Base-by-base conservation (phyloP, 83 land plant genomes). In the Thuja plicata region DNA sequence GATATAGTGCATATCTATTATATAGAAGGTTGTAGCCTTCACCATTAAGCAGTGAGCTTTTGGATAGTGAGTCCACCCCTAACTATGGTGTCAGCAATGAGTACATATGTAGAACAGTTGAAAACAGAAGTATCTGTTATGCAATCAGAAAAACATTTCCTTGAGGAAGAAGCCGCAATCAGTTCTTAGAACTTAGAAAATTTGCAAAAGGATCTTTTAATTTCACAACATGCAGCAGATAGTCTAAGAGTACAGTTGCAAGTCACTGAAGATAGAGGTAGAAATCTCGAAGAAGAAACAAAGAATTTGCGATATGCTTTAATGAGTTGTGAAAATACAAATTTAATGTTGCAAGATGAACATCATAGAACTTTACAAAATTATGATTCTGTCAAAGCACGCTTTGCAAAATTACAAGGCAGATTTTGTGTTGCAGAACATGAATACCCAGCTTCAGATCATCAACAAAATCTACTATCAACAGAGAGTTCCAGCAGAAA, bases 81-180 rank as follows among this genome's bases (percentile, higher is more conserved):
- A n/a, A 66, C 87, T 87, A 92, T 91, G 88, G 89, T 83, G 6
- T 85, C 88, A 13, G 80, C 91, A 78, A 87, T 88, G 24, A 55
- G 88, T 45, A 90, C 93, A 85, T 60, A 92, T 35, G 84, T 95
- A 34, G 71, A 90, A 89, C 93, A 93, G 84, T 88, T 92, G 84
- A 89, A 90, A 62, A 52, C 45, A 48, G 91, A 95, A 1, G 84
- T 90, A 34, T 82, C 88, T 41, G 91, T 89, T 70, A 27, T 90
- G 45, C 82, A 84, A 83, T 85, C 87, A 77, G 89, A 89, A 78
- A 92, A 88, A 50, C 41, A 40, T 30, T n/a, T 24, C 62, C 85
- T 92, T 60, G 87, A 89, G 15, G 85, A 88, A 73, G 93, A 92
- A n/a, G 70, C 73, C 13, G 24, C 84, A 37, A 50, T 57, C 87